Evolutionary conservation across 176 grass and related monocot genomes (phyloP), one percentile per base, ranked within the genome.

Genomic region (Eremochloa ophiuroides): DNA sequence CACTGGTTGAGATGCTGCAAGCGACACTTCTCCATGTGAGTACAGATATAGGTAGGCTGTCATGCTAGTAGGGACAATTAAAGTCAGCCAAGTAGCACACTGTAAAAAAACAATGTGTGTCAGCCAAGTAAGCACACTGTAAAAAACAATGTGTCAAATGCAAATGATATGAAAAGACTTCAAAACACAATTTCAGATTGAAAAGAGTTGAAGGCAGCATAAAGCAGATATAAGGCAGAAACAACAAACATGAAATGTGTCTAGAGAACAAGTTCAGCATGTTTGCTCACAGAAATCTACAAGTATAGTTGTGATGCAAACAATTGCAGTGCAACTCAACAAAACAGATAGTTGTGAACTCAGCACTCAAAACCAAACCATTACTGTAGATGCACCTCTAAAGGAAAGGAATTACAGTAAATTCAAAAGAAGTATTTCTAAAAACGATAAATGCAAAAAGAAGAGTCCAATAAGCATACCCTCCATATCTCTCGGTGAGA

Each of bases 1-100:
- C 84, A 95, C 96, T 88, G 96, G 93, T 91, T 95, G 96, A 82
- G 90, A 95, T 77, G 96, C 93, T 44, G 93, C 96, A 67, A 99
- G 84, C 26, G 91, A 87, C 6, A 99, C 93, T 87, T 99, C 92
- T 77, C 96, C 96, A 83, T 99, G 93, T 33, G 96, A 99, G 62
- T 99, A 95, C 44, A 99, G 44, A 87, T 99, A 99, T 29, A 95
- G 82, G 63, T 99, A 99, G 63, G 96, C 92, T 85, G 96, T 93
- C 93, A 99, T 99, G 77, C 96, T 99, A 69, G 96, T 95, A 12
- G 96, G 96, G 55, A 99, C 93, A 37, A 95, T 74, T 55, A 99
- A 88, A 34, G 93, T 99, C 85, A 99, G 77, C 96, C 96, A 99
- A 35, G 84, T 95, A 47, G 96, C 96, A 80, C 96, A 95, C 96